Base-by-base conservation (phyloP, 2,329 filamentous ascomycete species). In the Aureobasidium sp. region DNA sequence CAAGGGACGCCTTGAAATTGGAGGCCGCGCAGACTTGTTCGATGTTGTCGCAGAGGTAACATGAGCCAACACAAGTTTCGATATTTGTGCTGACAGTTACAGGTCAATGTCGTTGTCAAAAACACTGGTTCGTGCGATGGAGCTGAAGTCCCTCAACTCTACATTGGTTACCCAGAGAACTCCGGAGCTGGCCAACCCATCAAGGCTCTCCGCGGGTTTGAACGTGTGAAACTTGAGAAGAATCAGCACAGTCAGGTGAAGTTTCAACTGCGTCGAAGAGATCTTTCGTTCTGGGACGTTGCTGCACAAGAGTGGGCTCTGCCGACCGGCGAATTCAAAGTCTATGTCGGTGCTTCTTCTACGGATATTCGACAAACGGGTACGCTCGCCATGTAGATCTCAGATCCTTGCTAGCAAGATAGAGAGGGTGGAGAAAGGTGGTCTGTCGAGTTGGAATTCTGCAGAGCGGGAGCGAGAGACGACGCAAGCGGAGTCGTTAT, bases 21-120 rank as follows among this genome's bases (percentile, higher is more conserved):
- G 83, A n/a, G 83, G 83, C 1, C 79, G 82, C 65, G 69, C 77
- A 1, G 79, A 79, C 21, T 76, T 85, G 25, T 85, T 79, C 76
- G 75, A 79, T 8, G 72, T 71, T 8, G 65, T 85, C n/a, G 47
- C 47, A 37, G 31, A 51, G 47, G 47, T 51, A 38, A 37, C 21
- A 17, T 17, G 11, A 25, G 7, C 13, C 21, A 10, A 38, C 33
- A 25, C 2, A 37, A 27, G 13, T 13, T 6, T 35, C 23, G 29
- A 23, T 1, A 23, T n/a, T 7, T 9, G 31, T 38, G 35, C 47
- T 51, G 33, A 51, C 33, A 27, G 8, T 77, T 74, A 62, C 78
- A 70, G 43, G 75, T 82, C 10, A 72, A 73, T 1, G 76, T 75
- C 4, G 70, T 74, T 0, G 67, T 85, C 6, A 71, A 69, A 37